Evolutionary conservation across 371 early-diverging fungal genomes (phyloP).

Genomic region (Quaeritorhiza haematococci): DNA sequence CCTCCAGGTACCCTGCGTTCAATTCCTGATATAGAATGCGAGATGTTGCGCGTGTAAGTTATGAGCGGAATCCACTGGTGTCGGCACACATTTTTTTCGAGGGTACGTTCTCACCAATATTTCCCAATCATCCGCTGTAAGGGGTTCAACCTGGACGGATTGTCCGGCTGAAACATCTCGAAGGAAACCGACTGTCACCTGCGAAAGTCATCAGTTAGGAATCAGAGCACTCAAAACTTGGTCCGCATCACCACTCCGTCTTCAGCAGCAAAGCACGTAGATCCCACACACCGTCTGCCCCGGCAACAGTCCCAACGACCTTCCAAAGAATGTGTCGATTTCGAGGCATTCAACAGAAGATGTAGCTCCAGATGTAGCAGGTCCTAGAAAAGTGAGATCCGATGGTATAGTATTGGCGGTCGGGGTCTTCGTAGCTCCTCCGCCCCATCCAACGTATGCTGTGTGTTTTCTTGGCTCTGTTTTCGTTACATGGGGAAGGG

Average conservation of each 20-base stretch:
- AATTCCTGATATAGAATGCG: conserved; percentile 50
- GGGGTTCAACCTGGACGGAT: conserved; percentile 72
- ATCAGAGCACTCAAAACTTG: conserved; percentile 1
- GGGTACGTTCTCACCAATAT: conserved; percentile 55
- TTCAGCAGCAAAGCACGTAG: neutral
- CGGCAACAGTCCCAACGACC: conserved; percentile 55
- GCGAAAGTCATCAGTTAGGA: neutral
- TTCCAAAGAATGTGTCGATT: conserved; percentile 67
- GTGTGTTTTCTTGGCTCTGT: neutral
- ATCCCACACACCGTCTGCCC: conserved; percentile 58
- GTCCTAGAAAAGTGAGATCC: too few species aligned
- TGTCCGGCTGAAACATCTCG: conserved; percentile 51
- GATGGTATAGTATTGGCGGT: too few species aligned
- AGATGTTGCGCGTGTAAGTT: neutral
- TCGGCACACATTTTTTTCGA: neutral
- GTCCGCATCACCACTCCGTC: neutral
- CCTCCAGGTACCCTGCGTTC: conserved; percentile 76
- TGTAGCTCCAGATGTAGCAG: neutral
- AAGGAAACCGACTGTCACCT: conserved; percentile 64
- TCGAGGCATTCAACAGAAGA: conserved; percentile 51
- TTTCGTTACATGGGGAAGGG: too few species aligned
- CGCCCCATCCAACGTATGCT: neutral
- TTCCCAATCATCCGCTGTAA: conserved; percentile 83
- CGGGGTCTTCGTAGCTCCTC: too few species aligned
- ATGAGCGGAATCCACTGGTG: neutral